Evolutionary conservation across 1,139 yeast genomes (phyloP).

Genomic region (Yamadazyma spencermartinsiae): DNA sequence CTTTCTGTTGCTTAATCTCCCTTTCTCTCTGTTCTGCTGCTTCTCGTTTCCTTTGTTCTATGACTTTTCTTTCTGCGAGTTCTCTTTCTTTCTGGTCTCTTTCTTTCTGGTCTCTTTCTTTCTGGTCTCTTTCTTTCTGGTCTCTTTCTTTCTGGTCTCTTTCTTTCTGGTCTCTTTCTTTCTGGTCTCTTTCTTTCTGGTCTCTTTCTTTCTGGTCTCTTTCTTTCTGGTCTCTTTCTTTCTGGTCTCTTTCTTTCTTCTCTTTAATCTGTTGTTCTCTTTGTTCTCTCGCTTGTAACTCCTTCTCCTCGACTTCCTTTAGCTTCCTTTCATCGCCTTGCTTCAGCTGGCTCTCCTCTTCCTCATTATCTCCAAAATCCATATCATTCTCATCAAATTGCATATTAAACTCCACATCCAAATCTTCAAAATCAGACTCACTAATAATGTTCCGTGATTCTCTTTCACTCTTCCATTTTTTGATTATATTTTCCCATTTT

Average conservation of each 20-base stretch:
- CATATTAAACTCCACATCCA: slow-evolving; percentile 18
- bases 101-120: neutral
- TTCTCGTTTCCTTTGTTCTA: neutral
- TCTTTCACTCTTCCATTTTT: slow-evolving; percentile 13
- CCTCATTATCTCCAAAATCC: slow-evolving; percentile 16
- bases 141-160: neutral
- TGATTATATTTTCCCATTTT: slow-evolving; percentile 17
- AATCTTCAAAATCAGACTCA: slow-evolving; percentile 41
- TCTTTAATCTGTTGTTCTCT: slow-evolving; percentile 1
- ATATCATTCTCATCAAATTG: slow-evolving; percentile 20
- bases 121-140: neutral
- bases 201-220: slow-evolving; percentile 2
- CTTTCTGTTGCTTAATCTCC: neutral
- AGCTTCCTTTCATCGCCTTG: neutral
- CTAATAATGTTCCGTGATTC: slow-evolving; percentile 25
- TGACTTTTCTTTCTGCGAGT: neutral
- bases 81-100: slow-evolving; percentile 3
- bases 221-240: neutral
- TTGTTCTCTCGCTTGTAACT: slow-evolving; percentile 1
- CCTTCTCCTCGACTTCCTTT: neutral
- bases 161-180: neutral
- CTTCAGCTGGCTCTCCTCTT: neutral
- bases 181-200: slow-evolving; percentile 1
- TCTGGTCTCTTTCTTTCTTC: slow-evolving; percentile 2
- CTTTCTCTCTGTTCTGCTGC: neutral